Base-by-base conservation (phyloP, 2,329 filamentous ascomycete genomes). In the Aspergillus sp. region DNA sequence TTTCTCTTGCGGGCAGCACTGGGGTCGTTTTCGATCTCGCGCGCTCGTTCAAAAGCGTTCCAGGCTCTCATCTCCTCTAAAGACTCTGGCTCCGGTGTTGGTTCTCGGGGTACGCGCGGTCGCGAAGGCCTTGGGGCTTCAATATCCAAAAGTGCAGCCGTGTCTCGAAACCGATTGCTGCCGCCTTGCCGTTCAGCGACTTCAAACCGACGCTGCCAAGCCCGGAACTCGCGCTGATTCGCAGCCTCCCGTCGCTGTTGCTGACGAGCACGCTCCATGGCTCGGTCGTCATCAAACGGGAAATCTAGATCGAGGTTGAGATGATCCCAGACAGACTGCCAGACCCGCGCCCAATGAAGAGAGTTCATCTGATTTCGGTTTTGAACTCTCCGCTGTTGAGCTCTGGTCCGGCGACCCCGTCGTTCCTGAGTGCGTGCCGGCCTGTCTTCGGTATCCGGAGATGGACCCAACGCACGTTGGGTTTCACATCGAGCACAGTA, bases 31-130 rank as follows among this genome's bases (percentile, higher is more conserved):
- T 88, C 81, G 16, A 83, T 81, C 55, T 92, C 87, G 58, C 90
- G 83, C 41, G 89, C 91, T 69, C 87, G 89, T 61, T 97, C 92
- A 57, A 97, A 87, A 17, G 89, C 91, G 57, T 91, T 90, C 94
- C 93, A 97, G 3, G 93, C 91, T 53, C 86, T 81, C 49, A 88
- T 80, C 70, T 96, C 91, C 61, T 96, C 91, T 40, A 86, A 76
- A 6, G 88, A 88, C 70, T 95, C 89, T 34, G 84, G 83, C 40
- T 85, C 81, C 31, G 82, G 81, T 14, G 69, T 69, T 34, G 70
- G 64, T 42, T 71, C 66, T 49, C 71, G 61, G n/a, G 69, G 70
- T 3, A 61, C 66, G 36, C 70, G 68, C 43, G 75, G 70, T 19
- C 74, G 67, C 20, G 69, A 70, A 55, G 70, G 76, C 64, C 66